Evolutionary conservation across 2,329 filamentous ascomycete species (phyloP), one percentile per base, ranked within the genome.

Genomic region (Penicillium italicum): DNA sequence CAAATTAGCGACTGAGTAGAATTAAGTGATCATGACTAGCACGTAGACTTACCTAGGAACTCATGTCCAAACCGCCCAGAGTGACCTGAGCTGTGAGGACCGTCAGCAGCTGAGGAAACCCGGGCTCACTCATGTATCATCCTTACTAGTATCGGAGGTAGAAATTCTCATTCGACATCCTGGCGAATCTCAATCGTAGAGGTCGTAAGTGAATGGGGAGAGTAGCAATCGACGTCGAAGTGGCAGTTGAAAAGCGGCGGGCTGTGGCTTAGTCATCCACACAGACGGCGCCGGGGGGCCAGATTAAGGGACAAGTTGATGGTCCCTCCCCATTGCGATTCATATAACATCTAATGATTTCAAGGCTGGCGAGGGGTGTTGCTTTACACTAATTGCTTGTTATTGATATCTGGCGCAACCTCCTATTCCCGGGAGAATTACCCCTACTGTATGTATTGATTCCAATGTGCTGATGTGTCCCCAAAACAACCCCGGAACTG

Each of bases 21-120:
- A 43, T 36, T 18, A 45, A 45, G 20, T 34, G 20, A 12, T n/a
- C 16, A 53, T 34, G 44, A 24, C 12, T 57, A n/a, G 26, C 18
- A 36, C 22, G 47, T 38, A 44, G 54, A 68, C 78, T 63, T 74
- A 97, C 93, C 94, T 69, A 99, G 81, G 72, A 99, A 99, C 77
- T 99, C 94, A 78, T 99, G 94, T 62, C 94, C 94, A 75, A 97
- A 97, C 63, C 93, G 89, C 70, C 94, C 94, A 76, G 91, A 94
- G 77, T 99, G 94, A 69, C 94, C 94, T 65, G 94, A 97, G 81
- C 93, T 97, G 72, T 66, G 66, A 53, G 63, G 54, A 59, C 57
- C 65, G 67, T 76, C 67, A 77, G 76, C 70, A 74, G 73, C 71
- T 67, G 70, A 70, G 69, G 67, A 56, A 62, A 70, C 61, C 69